Conservation (phyloP, 352 stramenopile genomes). For the Phytophthora fragariaefolia region DNA sequence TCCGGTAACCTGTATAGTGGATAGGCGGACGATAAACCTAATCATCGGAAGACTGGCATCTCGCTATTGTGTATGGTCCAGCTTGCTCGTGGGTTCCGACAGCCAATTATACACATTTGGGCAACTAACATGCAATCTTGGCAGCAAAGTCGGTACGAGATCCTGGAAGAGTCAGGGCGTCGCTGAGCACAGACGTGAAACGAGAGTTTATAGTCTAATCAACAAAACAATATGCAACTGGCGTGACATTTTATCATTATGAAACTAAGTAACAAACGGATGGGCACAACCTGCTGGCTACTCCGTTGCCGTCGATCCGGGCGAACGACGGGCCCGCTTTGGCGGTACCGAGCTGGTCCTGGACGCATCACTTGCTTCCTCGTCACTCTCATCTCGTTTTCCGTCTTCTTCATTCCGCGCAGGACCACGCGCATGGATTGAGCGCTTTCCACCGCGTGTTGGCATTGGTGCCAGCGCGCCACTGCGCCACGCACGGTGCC, state of each 20-base stretch:
- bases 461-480: background rate
- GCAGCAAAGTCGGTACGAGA: background rate
- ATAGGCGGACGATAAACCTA: too few relatives aligned
- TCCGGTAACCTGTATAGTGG: too few relatives aligned
- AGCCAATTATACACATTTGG: too few relatives aligned
- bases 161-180: background rate
- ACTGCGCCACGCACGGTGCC: background rate
- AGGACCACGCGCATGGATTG: background rate
- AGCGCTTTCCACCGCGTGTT: background rate
- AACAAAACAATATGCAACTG: background rate
- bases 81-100: too few relatives aligned
- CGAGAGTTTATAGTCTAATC: background rate
- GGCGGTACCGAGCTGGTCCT: background rate
- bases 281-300: background rate
- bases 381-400: background rate
- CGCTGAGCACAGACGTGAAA: background rate
- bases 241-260: background rate
- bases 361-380: background rate
- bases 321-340: background rate
- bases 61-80: too few relatives aligned
- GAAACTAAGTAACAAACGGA: background rate
- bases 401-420: background rate
- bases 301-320: background rate
- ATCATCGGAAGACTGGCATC: too few relatives aligned
- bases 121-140: background rate